Conservation (phyloP, 2,329 filamentous ascomycete species). For the Trichoderma sp. region DNA sequence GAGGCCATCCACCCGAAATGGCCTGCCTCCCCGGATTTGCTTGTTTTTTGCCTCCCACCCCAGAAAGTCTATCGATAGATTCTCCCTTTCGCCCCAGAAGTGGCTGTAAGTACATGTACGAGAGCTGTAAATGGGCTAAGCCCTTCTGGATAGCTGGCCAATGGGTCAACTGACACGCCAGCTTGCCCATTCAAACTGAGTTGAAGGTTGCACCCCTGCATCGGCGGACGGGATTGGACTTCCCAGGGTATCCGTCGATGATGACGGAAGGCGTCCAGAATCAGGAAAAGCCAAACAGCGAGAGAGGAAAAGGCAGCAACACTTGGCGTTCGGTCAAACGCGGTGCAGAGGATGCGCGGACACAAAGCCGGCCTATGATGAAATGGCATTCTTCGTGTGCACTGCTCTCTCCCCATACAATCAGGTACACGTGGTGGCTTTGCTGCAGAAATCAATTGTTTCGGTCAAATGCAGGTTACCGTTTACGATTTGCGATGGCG, state of each 20-base stretch:
- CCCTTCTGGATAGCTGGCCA: not conserved
- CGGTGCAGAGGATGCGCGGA: not conserved
- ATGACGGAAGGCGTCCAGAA: constrained; percentile 4
- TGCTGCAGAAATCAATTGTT: not conserved
- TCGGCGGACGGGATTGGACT: not conserved
- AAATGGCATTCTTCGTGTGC: not conserved
- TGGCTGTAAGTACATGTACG: constrained; percentile 9
- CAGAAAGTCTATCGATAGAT: not conserved
- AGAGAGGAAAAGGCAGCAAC: not conserved
- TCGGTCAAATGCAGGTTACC: not conserved
- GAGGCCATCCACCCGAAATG: not conserved
- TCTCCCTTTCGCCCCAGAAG: not conserved
- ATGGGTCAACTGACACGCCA: constrained; percentile 21
- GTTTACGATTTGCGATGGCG: not conserved
- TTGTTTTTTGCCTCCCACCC: not conserved
- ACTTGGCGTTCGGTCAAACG: not conserved
- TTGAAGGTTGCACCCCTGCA: constrained; percentile 14
- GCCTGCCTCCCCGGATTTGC: constrained; percentile 17
- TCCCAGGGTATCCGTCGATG: constrained; percentile 18
- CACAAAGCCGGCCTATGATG: not conserved
- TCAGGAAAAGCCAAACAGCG: not conserved
- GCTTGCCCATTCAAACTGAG: not conserved
- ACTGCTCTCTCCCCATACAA: not conserved
- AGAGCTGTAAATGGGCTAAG: not conserved
- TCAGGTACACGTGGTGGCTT: not conserved